Conservation (phyloP, 129 eudicot species). For the Tagetes patula region DNA sequence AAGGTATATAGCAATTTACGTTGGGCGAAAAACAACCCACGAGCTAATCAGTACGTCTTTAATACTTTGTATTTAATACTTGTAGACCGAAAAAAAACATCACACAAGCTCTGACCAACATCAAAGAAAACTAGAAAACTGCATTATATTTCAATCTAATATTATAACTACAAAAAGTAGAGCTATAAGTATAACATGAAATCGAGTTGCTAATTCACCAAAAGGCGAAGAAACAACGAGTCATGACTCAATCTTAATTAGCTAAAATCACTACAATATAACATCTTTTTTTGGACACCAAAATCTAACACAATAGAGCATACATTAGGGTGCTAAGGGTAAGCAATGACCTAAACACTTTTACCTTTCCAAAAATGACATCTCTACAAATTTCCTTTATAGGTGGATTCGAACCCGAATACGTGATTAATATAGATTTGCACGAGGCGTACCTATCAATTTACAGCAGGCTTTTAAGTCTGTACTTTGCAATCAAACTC, state of each 20-base stretch:
- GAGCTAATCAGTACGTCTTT: no score
- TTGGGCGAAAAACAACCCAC: no score
- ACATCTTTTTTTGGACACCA: slow-evolving; percentile 28
- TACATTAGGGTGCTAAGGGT: slow-evolving; percentile 18
- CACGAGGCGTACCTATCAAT: slow-evolving; percentile 27
- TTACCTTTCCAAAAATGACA: slow-evolving; percentile 34
- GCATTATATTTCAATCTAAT: slow-evolving; percentile 1
- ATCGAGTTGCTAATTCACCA: slow-evolving; percentile 14
- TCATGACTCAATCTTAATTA: slow-evolving; percentile 2
- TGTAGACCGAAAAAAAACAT: not conserved
- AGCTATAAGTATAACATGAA: slow-evolving; percentile 13
- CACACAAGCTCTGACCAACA: not conserved
- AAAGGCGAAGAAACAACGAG: slow-evolving; percentile 14
- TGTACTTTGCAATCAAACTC: slow-evolving; percentile 38
- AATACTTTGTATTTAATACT: not conserved
- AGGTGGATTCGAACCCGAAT: slow-evolving; percentile 23
- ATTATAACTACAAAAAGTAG: slow-evolving; percentile 8
- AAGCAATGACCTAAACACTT: slow-evolving; percentile 33
- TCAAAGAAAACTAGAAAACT: slow-evolving; percentile 14
- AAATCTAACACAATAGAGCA: slow-evolving; percentile 22
- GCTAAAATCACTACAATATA: slow-evolving; percentile 27
- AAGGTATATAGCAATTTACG: no score
- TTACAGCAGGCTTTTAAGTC: slow-evolving; percentile 32
- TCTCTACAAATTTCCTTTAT: slow-evolving; percentile 30
- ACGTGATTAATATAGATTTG: slow-evolving; percentile 23